Percentiles rank a stretch among this genome's conserved stretches.
Evolutionary conservation across 108 stramenopile genomes (phyloP).

Genomic region (Cylindrotheca closterium): DNA sequence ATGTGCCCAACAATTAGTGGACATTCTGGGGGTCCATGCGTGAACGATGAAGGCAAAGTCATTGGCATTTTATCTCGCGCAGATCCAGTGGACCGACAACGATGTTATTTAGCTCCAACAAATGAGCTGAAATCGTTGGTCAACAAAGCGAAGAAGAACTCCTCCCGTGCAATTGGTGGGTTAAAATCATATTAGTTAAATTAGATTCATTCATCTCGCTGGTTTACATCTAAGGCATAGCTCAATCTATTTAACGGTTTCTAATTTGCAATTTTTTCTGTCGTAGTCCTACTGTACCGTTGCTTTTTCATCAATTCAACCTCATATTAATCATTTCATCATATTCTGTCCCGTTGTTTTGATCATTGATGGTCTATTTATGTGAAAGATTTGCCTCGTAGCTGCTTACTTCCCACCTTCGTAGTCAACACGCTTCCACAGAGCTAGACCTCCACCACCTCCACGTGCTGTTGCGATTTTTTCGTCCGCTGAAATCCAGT

Average conservation of each 20-base stretch:
- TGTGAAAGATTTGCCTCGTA: no score
- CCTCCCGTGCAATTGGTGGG: background rate
- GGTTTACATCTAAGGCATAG: no score
- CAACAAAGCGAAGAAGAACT: slow-evolving; percentile 44
- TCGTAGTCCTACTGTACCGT: no score
- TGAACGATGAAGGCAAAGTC: slow-evolving; percentile 76
- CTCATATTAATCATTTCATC: no score
- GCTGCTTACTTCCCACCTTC: slow-evolving; percentile 14
- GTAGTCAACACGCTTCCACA: slow-evolving; percentile 77
- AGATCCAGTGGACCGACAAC: slow-evolving; percentile 69
- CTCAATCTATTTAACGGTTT: no score
- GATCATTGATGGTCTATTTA: no score
- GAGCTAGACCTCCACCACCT: slow-evolving; percentile 89
- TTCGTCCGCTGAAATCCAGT: slow-evolving; percentile 90
- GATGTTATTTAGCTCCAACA: slow-evolving; percentile 76
- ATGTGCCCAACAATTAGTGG: slow-evolving; percentile 75
- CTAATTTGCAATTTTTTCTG: no score
- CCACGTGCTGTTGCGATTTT: slow-evolving; percentile 90
- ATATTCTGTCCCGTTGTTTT: no score
- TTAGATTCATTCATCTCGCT: no score
- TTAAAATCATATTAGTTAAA: no score
- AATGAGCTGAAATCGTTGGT: slow-evolving; percentile 56
- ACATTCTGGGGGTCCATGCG: slow-evolving; percentile 78
- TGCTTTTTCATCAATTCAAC: no score
- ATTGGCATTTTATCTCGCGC: slow-evolving; percentile 73